Evolutionary conservation across 1,284 basidiomycete species (phyloP).

Genomic region (Paramarasmius palmivorus): DNA sequence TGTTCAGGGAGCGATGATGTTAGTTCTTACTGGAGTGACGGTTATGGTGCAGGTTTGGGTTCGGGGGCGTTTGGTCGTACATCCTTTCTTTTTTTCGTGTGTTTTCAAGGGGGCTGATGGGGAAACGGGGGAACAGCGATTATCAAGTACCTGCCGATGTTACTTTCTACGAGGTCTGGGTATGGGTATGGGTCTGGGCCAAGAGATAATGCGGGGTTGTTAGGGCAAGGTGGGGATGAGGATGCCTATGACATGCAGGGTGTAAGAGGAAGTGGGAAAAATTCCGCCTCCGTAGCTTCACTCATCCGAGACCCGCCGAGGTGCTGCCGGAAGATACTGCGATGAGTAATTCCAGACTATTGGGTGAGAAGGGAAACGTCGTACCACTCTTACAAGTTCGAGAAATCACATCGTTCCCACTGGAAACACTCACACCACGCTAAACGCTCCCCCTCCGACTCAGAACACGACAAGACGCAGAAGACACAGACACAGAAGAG

Average conservation of each 20-base stretch:
- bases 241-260: too few species aligned
- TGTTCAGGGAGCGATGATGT: conserved; percentile 60
- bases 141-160: conserved; percentile 57
- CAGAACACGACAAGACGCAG: not conserved
- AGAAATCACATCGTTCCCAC: not conserved
- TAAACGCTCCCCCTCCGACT: not conserved
- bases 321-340: too few species aligned
- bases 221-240: too few species aligned
- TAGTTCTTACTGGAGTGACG: conserved; percentile 63
- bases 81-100: conserved; percentile 17
- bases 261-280: too few species aligned
- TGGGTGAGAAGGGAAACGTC: too few species aligned
- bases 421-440: not conserved
- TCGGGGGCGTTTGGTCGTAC: too few species aligned
- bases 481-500: conserved; percentile 20
- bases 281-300: too few species aligned
- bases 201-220: not conserved
- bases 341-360: too few species aligned
- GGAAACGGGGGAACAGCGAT: conserved; percentile 42
- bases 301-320: too few species aligned
- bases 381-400: too few species aligned
- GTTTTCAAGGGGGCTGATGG: not conserved
- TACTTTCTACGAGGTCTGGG: conserved; percentile 54
- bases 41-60: conserved; percentile 41
- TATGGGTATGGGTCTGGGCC: conserved; percentile 33